Evolutionary conservation across 345 rosid species (phyloP).

Genomic region (Murraya koenigii): DNA sequence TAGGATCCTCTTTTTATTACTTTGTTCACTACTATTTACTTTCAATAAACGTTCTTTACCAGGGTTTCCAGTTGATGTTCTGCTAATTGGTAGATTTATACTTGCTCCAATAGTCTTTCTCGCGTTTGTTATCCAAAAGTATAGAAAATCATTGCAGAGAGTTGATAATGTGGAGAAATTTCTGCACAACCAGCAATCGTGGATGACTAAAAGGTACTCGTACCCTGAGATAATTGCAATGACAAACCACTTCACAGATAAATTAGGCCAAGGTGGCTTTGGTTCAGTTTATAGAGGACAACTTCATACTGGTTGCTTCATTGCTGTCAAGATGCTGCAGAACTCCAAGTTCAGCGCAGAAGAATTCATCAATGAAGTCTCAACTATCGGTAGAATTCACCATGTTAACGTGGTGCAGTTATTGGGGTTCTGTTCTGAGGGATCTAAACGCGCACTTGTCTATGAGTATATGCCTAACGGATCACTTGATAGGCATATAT

Average conservation of each 20-base stretch:
- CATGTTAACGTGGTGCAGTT: slow-evolving; percentile 5
- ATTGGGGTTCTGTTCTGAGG: not conserved
- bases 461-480: slow-evolving; percentile 17
- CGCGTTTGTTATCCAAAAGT: not conserved
- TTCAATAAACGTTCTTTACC: no score
- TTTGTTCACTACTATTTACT: no score
- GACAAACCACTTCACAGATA: not conserved
- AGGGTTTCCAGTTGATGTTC: no score
- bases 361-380: slow-evolving; percentile 20
- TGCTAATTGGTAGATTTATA: not conserved
- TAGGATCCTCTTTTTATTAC: not conserved
- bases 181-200: not conserved
- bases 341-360: slow-evolving; percentile 7
- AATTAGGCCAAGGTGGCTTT: slow-evolving; percentile 14
- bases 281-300: slow-evolving; percentile 5
- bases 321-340: slow-evolving; percentile 7
- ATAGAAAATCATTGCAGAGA: not conserved
- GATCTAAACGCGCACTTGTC: slow-evolving; percentile 1
- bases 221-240: not conserved
- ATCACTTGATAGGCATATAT: slow-evolving; percentile 10
- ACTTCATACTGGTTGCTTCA: not conserved
- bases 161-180: not conserved
- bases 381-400: slow-evolving; percentile 7
- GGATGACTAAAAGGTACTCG: slow-evolving; percentile 5
- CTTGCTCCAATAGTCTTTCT: not conserved